Evolutionary conservation across 768 basidiomycete genomes (phyloP).

Genomic region (Suillus spraguei): DNA sequence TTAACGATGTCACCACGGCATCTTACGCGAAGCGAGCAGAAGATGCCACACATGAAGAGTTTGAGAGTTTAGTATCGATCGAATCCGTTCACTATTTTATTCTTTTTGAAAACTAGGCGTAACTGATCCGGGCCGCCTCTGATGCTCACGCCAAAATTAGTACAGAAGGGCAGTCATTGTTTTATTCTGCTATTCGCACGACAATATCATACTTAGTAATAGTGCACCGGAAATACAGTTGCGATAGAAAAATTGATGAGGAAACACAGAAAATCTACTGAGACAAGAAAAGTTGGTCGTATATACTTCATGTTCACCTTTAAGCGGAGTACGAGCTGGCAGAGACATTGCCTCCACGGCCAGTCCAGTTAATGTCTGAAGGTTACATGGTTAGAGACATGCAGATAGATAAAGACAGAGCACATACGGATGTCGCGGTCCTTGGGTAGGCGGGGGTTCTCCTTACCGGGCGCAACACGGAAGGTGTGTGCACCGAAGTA

Average conservation of each 20-base stretch:
- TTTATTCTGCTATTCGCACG: slow-evolving; percentile 20
- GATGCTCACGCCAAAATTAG: not conserved
- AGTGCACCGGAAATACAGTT: slow-evolving; percentile 18
- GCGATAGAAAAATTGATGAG: slow-evolving; percentile 7
- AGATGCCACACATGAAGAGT: slow-evolving; percentile 70
- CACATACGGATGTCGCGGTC: slow-evolving; percentile 88
- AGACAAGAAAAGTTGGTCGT: slow-evolving; percentile 10
- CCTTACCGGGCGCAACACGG: slow-evolving; percentile 90
- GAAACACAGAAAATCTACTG: slow-evolving; percentile 21
- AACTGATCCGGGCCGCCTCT: not conserved
- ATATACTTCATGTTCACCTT: slow-evolving; percentile 16
- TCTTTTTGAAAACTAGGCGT: not conserved
- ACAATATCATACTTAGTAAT: slow-evolving; percentile 19
- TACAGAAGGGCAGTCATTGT: slow-evolving; percentile 1
- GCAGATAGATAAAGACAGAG: slow-evolving; percentile 1
- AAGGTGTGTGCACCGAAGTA: slow-evolving; percentile 99
- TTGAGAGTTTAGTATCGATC: slow-evolving; percentile 7
- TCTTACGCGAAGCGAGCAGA: slow-evolving; percentile 44
- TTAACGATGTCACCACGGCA: slow-evolving; percentile 17
- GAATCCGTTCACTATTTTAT: not conserved
- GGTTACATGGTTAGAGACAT: slow-evolving; percentile 9
- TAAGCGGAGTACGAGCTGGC: slow-evolving; percentile 82
- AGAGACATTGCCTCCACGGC: slow-evolving; percentile 93
- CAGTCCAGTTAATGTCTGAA: slow-evolving; percentile 97
- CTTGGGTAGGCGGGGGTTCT: slow-evolving; percentile 77